phyloP scores from a whole-genome alignment of 1,284 basidiomycete species.

The Fistulinella cinereoalba region DNA sequence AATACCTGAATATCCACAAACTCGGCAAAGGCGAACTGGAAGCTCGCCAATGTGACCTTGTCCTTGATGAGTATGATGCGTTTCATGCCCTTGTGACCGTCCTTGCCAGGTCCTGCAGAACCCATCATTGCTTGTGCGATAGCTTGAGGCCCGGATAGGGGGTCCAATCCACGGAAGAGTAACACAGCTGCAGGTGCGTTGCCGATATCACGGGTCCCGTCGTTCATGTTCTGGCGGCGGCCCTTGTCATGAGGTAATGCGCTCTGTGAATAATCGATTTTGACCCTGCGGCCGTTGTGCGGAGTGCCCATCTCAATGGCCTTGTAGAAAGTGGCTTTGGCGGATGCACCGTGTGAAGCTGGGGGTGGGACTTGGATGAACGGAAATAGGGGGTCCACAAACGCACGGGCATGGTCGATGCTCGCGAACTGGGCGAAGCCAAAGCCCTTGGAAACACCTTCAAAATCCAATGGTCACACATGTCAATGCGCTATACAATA shows the following conservation, averaged over 20 bases:
- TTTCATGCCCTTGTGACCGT: slow-evolving; percentile 80
- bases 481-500: slow-evolving; percentile 67
- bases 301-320: slow-evolving; percentile 62
- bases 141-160: slow-evolving; percentile 80
- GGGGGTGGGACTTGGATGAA: slow-evolving; percentile 84
- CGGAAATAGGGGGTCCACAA: slow-evolving; percentile 84
- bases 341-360: slow-evolving; percentile 73
- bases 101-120: slow-evolving; percentile 61
- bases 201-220: slow-evolving; percentile 92
- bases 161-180: slow-evolving; percentile 84
- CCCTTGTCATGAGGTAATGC: slow-evolving; percentile 67
- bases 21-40: slow-evolving; percentile 92
- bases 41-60: slow-evolving; percentile 76
- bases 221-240: slow-evolving; percentile 68
- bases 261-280: slow-evolving; percentile 88
- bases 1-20: slow-evolving; percentile 78
- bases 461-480: slow-evolving; percentile 57
- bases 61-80: slow-evolving; percentile 87
- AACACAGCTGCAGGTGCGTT: slow-evolving; percentile 76
- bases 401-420: slow-evolving; percentile 79
- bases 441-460: slow-evolving; percentile 89
- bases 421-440: slow-evolving; percentile 90
- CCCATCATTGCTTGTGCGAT: slow-evolving; percentile 75
- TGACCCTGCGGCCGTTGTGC: slow-evolving; percentile 74
- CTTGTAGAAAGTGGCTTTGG: slow-evolving; percentile 64